A percentile compares a stretch with the other conserved stretches of the same genome.
Evolutionary conservation across 2,329 filamentous ascomycete genomes (phyloP).

Genomic region (Fusarium sp.): DNA sequence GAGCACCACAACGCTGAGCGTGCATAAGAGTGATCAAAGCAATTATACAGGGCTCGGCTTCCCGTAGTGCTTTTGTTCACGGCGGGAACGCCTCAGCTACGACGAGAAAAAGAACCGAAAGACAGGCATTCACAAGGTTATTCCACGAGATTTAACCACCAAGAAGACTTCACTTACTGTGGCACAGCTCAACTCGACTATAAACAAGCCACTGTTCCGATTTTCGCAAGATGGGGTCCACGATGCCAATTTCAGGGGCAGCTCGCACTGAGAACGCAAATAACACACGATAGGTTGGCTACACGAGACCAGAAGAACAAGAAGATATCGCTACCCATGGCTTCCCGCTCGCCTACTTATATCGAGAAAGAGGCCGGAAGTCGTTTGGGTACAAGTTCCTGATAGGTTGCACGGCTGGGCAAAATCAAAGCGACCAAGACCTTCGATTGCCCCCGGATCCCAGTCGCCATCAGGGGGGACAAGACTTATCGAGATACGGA

Average conservation of each 20-base stretch:
- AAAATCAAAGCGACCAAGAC: too few species aligned
- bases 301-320: background rate
- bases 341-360: background rate
- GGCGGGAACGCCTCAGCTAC: background rate
- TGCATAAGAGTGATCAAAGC: rapidly evolving
- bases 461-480: too few species aligned
- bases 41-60: too few species aligned
- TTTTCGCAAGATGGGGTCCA: too few species aligned
- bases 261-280: background rate
- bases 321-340: rapidly evolving
- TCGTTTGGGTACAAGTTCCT: background rate
- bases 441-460: too few species aligned
- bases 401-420: too few species aligned
- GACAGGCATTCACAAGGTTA: background rate
- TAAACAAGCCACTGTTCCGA: background rate
- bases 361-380: background rate
- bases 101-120: background rate
- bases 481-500: background rate
- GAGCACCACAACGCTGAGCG: rapidly evolving
- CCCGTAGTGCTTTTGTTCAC: background rate
- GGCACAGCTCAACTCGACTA: background rate
- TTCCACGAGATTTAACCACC: rapidly evolving
- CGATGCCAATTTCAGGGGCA: background rate
- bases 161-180: background rate
- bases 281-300: background rate